Evolutionary conservation across 306 rosid species (phyloP), one percentile per base, ranked within the genome.

Genomic region (Parietaria judaica): DNA sequence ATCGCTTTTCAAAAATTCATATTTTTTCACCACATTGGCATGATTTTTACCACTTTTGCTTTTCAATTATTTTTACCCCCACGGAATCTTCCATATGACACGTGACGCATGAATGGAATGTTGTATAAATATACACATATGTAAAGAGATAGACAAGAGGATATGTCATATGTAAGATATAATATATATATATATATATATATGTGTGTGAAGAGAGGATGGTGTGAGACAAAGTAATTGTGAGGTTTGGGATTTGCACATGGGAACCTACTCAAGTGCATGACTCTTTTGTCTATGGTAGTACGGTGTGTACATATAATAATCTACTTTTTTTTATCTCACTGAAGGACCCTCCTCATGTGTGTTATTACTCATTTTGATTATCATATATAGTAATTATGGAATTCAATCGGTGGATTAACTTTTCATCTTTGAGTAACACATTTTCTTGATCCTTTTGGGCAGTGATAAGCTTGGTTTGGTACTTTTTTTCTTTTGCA

Each of bases 261-360:
- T 86, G 94, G 84, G 63, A 66, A 72, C 23, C 67, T 69, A 80
- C 79, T 87, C 81, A 67, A 74, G 72, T 66, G 64, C 76, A 71
- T 68, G 64, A 72, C 56, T 64, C 56, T 66, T 16, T 48, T 37
- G 6, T 10, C 15, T 49, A 4, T 49, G 9, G n/a, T n/a, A n/a
- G n/a, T n/a, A n/a, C n/a, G n/a, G n/a, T 49, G 9, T 49, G 5
- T 49, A 1, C 3, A 5, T 41, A 5, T 49, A 49, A 10, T 49
- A 7, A 49, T 49, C 13, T 46, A 46, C 50, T 38, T 31, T 55
- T 55, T 57, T 7, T 38, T 39, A 57, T 59, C 56, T 63, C 56
- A 66, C 65, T 50, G 23, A 14, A 61, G 78, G 60, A 58, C 80
- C 76, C 76, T 23, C 1, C 31, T 65, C 75, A n/a, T 83, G 84